Base-by-base conservation (phyloP, 78 protist genomes). In the Dictyostelium citrinum region DNA sequence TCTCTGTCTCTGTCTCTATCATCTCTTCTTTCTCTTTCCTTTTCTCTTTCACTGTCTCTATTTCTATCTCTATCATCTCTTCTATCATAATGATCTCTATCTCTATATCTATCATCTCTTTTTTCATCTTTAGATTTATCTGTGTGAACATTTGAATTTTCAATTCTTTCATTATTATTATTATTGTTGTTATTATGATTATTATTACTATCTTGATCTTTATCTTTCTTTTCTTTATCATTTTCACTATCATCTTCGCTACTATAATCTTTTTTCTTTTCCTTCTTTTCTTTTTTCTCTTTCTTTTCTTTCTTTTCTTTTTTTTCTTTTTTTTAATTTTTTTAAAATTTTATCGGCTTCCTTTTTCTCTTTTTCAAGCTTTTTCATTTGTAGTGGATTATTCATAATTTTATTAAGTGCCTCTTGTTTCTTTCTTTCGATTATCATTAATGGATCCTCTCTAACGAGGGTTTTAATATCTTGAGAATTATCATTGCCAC, bases 361-460 rank as follows among this genome's bases (percentile, higher is more conserved):
- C 58, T 91, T 51, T 27, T 80, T 75, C 43, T 74, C 82, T 31
- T 74, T 83, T 49, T 76, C 79, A 3, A 85, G n/a, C 29, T 86
- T 72, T 81, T 72, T 77, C 93, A 84, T 84, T n/a, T 70, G 67
- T 22, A 86, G 17, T 11, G 96, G 93, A 71, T 85, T 85, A 11
- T 81, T 51, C 10, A 81, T 31, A 8, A 85, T 64, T 39, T 60
- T 74, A 11, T 72, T 67, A 2, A 84, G 43, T 27, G 83, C 37
- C 61, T 85, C 93, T 72, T 86, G 58, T 74, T 93, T 85, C 43
- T 84, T 75, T 45, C 84, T 43, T 41, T 76, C 41, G 2, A 93
- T 93, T 46, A 85, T 4, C 29, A 20, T 16, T 31, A 75, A 72
- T 60, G 96, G 96, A 24, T 93, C 96, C 39, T 93, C 96, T 60